A percentile compares a stretch with the other conserved stretches of the same genome.
Evolutionary conservation across 2,329 filamentous ascomycete species (phyloP).

Genomic region (Neofusicoccum sp.): DNA sequence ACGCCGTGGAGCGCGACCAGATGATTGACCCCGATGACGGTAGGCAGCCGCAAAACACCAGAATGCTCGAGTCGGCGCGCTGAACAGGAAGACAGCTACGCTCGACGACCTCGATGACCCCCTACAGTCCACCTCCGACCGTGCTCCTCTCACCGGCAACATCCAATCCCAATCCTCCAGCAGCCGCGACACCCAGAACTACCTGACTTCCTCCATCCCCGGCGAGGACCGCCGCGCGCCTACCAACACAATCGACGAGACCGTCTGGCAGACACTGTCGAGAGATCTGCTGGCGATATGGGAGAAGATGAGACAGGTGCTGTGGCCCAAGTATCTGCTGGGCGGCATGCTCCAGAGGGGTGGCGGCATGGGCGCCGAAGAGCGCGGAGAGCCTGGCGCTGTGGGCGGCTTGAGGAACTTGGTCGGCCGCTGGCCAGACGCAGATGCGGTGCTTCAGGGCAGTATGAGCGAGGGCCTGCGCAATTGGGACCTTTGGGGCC

Average conservation of each 20-base stretch:
- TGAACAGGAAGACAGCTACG: conserved; percentile 58
- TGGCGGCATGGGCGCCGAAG: conserved; percentile 57
- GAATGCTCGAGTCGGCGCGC: conserved; percentile 18
- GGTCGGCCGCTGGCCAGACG: conserved; percentile 65
- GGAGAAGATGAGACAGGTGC: conserved; percentile 96
- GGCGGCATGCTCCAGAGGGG: conserved; percentile 60
- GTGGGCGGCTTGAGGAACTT: conserved; percentile 52
- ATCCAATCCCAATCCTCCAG: conserved; percentile 61
- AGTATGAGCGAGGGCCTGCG: conserved; percentile 85
- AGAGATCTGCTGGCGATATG: conserved; percentile 90
- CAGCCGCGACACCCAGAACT: conserved; percentile 64
- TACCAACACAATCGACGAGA: conserved; percentile 93
- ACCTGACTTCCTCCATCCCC: conserved; percentile 83
- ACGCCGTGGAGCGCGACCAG: conserved; percentile 46
- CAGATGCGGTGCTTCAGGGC: conserved; percentile 63
- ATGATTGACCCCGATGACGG: conserved; percentile 55
- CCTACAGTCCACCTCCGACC: conserved; percentile 65
- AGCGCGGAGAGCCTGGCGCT: conserved; percentile 51
- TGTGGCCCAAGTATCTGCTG: conserved; percentile 93
- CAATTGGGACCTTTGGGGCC: conserved; percentile 98
- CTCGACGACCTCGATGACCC: conserved; percentile 94
- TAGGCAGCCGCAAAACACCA: conserved; percentile 27
- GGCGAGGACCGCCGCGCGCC: conserved; percentile 90
- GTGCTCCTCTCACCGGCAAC: conserved; percentile 79
- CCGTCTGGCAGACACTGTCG: conserved; percentile 94